Evolutionary conservation across 179 eudicot species (phyloP), one percentile per base, ranked within the genome.

Genomic region (Corrigiola litoralis): DNA sequence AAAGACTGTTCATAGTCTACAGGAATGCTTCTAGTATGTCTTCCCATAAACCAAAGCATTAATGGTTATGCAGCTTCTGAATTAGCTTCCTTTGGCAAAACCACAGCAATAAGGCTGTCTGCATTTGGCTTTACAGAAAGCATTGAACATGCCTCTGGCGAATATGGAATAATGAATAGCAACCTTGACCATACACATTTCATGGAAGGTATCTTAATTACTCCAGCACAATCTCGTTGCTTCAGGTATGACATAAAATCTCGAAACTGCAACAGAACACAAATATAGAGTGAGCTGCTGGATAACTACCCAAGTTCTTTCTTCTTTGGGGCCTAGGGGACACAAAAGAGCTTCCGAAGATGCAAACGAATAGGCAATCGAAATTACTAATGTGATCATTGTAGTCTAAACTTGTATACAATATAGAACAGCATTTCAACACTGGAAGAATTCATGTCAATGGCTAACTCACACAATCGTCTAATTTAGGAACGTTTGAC

Each of bases 181-280:
- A 86, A 79, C 50, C 97, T 85, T 17, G 95, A 79, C 99, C 99
- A 91, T 42, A 85, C 61, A 63, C 90, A 61, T 58, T 78, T 86
- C 23, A 70, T 44, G 32, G 88, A 87, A 12, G 95, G 92, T 61
- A 95, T 79, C 81, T 95, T 95, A 29, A 95, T 91, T 27, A 91
- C 99, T 34, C 99, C 99, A 7, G 88, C 96, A 81, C 95, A 95
- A 58, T 88, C 97, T 72, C 99, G 84, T 78, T 95, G 99, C 86
- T 91, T 91, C 75, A 95, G 75, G 78, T 95, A 95, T 16, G 85
- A 68, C 44, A 85, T 77, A 51, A 91, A 95, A 70, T 91, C 96
- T 69, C 85, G 96, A 78, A 95, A 86, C 99, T 95, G 82, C 57
- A 74, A 32, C 18, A 70, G 58, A 32, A 46, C 27, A 66, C 27